These are phyloP conservation scores for Tylopilus subfusipes DNA, from an alignment of 768 basidiomycete genomes.

Conservation along the genomic window DNA sequence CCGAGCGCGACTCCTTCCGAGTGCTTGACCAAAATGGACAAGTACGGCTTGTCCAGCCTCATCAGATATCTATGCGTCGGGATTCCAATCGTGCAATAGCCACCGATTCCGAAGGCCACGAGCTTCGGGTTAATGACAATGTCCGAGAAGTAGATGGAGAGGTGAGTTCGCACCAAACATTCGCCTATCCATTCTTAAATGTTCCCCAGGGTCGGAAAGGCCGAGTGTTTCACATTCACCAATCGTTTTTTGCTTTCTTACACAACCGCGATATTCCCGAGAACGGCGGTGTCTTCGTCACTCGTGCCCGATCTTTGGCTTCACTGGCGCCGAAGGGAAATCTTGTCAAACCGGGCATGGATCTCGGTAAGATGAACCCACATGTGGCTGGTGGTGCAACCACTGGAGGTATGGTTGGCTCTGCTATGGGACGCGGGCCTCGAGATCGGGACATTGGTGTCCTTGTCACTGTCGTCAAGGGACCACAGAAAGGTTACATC, in stretches of 20 bases:
- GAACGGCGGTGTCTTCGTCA: slow-evolving; percentile 94
- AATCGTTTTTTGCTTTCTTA: slow-evolving; percentile 90
- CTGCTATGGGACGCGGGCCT: slow-evolving; percentile 78
- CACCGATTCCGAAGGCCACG: slow-evolving; percentile 83
- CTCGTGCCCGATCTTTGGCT: slow-evolving; percentile 74
- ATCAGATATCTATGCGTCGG: slow-evolving; percentile 90
- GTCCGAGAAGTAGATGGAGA: slow-evolving; percentile 91
- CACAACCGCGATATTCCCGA: slow-evolving; percentile 88
- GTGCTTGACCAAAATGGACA: slow-evolving; percentile 94
- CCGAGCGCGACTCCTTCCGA: slow-evolving; percentile 93
- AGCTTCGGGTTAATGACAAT: slow-evolving; percentile 83
- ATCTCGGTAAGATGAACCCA: slow-evolving; percentile 92
- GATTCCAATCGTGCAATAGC: slow-evolving; percentile 82
- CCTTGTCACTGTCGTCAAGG: slow-evolving; percentile 76
- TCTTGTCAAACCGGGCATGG: slow-evolving; percentile 59
- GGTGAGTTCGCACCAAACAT: slow-evolving; percentile 40
- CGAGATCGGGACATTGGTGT: slow-evolving; percentile 80
- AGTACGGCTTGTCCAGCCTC: slow-evolving; percentile 84
- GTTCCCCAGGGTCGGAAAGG: slow-evolving; percentile 71
- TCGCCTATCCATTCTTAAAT: background rate
- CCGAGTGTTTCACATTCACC: slow-evolving; percentile 87
- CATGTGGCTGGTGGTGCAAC: slow-evolving; percentile 52
- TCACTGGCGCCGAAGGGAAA: slow-evolving; percentile 87
- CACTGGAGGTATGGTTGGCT: slow-evolving; percentile 75
- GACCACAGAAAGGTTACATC: slow-evolving; percentile 84